phyloP scores from a whole-genome alignment of 2,329 filamentous ascomycete genomes.

The Atkinsonella texensis region DNA sequence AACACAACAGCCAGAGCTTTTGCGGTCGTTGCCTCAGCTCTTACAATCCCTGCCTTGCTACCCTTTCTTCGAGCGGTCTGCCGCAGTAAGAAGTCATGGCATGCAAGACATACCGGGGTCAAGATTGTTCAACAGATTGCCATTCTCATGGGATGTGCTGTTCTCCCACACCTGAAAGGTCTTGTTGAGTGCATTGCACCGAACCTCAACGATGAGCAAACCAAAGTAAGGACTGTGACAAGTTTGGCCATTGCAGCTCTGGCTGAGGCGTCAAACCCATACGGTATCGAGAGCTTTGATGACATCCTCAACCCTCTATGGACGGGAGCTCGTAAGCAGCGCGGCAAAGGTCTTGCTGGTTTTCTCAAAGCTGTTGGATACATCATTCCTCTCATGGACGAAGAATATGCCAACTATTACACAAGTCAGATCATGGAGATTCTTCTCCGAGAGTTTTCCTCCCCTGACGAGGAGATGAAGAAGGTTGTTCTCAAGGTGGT shows the following conservation, averaged over 20 bases:
- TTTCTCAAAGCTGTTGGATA: conserved; percentile 97
- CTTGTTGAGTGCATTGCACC: conserved; percentile 93
- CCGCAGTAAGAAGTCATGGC: conserved; percentile 98
- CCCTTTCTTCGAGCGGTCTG: conserved; percentile 94
- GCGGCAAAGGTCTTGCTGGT: conserved; percentile 88
- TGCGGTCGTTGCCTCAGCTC: conserved; percentile 88
- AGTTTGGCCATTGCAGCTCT: conserved; percentile 88
- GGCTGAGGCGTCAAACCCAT: conserved; percentile 92
- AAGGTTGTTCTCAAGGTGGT: conserved; percentile 97
- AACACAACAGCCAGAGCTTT: conserved; percentile 97
- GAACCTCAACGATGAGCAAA: conserved; percentile 94
- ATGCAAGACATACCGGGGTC: conserved; percentile 92
- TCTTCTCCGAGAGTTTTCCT: conserved; percentile 85
- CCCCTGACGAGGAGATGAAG: conserved; percentile 98
- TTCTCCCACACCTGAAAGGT: conserved; percentile 88
- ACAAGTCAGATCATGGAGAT: conserved; percentile 99
- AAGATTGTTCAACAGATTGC: conserved; percentile 99
- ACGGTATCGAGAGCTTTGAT: conserved; percentile 98
- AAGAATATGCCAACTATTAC: conserved; percentile 99
- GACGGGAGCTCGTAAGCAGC: conserved; percentile 92
- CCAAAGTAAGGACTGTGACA: conserved; percentile 93
- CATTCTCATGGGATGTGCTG: conserved; percentile 95
- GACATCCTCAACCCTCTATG: conserved; percentile 94
- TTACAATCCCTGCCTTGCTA: conserved; percentile 88
- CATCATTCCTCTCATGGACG: conserved; percentile 98